These are phyloP conservation scores for Talaromyces wortmannii DNA, from an alignment of 495 filamentous ascomycete genomes.

Conservation along the genomic window DNA sequence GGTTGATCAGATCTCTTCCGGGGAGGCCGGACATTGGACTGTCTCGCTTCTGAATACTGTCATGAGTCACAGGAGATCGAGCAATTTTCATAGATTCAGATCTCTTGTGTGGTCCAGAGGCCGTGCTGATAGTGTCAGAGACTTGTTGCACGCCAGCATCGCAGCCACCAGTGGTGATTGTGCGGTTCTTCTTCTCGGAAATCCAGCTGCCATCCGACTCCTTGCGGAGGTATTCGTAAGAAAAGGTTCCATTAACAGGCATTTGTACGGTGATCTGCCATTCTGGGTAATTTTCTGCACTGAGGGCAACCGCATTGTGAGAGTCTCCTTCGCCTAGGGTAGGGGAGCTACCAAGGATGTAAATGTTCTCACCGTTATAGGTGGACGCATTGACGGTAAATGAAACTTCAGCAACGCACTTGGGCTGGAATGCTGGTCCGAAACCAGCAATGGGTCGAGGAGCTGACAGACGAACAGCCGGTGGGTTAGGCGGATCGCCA, in stretches of 20 bases:
- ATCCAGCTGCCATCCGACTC: constrained; percentile 34
- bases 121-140: not conserved
- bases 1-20: constrained; percentile 59
- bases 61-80: not conserved
- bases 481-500: constrained; percentile 58
- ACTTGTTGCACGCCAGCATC: not conserved
- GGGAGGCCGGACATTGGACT: constrained; percentile 43
- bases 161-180: constrained; percentile 4
- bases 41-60: constrained; percentile 3
- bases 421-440: constrained; percentile 63
- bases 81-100: not conserved
- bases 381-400: constrained; percentile 32
- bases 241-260: constrained; percentile 41
- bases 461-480: constrained; percentile 49
- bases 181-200: constrained; percentile 4
- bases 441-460: constrained; percentile 65
- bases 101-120: constrained; percentile 5
- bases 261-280: constrained; percentile 50
- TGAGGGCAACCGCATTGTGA: constrained; percentile 39
- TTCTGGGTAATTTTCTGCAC: constrained; percentile 46
- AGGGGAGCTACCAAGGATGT: constrained; percentile 46
- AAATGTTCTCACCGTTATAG: constrained; percentile 50
- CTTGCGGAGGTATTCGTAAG: constrained; percentile 65
- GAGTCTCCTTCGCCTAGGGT: constrained; percentile 52
- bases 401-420: constrained; percentile 8